phyloP scores from a whole-genome alignment of 441 rosid genomes.

The Biscutella laevigata region DNA sequence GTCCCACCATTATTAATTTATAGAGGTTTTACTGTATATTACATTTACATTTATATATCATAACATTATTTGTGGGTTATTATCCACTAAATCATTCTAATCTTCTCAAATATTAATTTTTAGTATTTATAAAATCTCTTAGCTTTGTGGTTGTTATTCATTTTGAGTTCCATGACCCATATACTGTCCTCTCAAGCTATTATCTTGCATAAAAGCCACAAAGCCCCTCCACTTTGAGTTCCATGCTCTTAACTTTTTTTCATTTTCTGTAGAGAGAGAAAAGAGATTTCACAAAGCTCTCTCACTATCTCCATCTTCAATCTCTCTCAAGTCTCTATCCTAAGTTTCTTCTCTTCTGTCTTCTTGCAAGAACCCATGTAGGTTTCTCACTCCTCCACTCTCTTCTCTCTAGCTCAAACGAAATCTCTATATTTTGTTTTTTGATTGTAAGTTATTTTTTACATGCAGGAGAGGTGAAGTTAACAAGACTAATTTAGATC shows the following conservation, averaged over 20 bases:
- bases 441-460: too few species aligned
- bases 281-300: constrained; percentile 52
- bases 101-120: too few species aligned
- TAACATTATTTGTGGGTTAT: too few species aligned
- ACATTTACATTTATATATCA: too few species aligned
- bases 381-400: constrained; percentile 27
- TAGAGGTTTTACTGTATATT: too few species aligned
- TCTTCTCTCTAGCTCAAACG: constrained; percentile 40
- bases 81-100: too few species aligned
- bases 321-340: constrained; percentile 43
- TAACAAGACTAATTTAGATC: constrained; percentile 54
- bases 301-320: constrained; percentile 43
- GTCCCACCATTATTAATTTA: too few species aligned
- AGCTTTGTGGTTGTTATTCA: too few species aligned
- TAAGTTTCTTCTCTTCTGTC: constrained; percentile 41
- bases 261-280: constrained; percentile 27
- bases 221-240: constrained; percentile 15
- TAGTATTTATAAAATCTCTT: too few species aligned
- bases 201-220: constrained; percentile 17
- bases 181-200: constrained; percentile 11
- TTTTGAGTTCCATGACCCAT: too few species aligned
- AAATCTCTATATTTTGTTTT: background rate
- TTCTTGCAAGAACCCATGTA: constrained; percentile 47
- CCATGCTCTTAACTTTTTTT: constrained; percentile 21
- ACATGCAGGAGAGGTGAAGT: constrained; percentile 75